Conservation (phyloP, 495 filamentous ascomycete genomes). For the Annulohypoxylon maeteangense region DNA sequence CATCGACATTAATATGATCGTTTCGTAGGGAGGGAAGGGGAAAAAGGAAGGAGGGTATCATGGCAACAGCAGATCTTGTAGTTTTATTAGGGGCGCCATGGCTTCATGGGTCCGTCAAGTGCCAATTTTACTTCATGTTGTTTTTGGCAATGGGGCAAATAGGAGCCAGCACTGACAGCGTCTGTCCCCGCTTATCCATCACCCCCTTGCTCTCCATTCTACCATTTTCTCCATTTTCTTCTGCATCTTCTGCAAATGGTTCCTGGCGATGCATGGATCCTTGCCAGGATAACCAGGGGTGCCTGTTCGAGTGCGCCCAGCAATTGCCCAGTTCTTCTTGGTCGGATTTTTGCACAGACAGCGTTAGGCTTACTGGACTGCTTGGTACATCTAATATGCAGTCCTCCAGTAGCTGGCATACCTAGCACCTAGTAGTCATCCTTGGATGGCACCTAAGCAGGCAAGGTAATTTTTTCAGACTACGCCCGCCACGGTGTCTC, state of each 20-base stretch:
- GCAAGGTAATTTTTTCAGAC: too few species aligned
- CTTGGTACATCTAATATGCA: not conserved
- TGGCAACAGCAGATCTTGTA: conserved; percentile 40
- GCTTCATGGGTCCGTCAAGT: conserved; percentile 40
- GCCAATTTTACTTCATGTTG: conserved; percentile 46
- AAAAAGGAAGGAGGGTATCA: conserved; percentile 53
- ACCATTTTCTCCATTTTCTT: not conserved
- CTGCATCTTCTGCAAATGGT: conserved; percentile 34
- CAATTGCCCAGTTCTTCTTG: conserved; percentile 4
- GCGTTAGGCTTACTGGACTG: not conserved
- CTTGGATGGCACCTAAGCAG: too few species aligned
- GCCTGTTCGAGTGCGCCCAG: conserved; percentile 10
- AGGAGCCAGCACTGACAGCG: conserved; percentile 24
- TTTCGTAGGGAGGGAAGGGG: conserved; percentile 53
- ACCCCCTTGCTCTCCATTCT: conserved; percentile 27
- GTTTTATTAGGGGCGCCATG: conserved; percentile 49
- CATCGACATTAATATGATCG: conserved; percentile 59
- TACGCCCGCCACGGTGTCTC: conserved; percentile 19
- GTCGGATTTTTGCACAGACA: conserved; percentile 34
- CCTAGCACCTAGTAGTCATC: too few species aligned
- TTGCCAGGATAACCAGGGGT: conserved; percentile 8
- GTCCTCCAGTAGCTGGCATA: not conserved
- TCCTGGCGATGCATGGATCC: conserved; percentile 39
- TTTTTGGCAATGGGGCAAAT: conserved; percentile 42
- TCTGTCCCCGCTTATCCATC: conserved; percentile 38